phyloP scores from a whole-genome alignment of 202 grass and related monocot species.

The Hordeum pubiflorum region DNA sequence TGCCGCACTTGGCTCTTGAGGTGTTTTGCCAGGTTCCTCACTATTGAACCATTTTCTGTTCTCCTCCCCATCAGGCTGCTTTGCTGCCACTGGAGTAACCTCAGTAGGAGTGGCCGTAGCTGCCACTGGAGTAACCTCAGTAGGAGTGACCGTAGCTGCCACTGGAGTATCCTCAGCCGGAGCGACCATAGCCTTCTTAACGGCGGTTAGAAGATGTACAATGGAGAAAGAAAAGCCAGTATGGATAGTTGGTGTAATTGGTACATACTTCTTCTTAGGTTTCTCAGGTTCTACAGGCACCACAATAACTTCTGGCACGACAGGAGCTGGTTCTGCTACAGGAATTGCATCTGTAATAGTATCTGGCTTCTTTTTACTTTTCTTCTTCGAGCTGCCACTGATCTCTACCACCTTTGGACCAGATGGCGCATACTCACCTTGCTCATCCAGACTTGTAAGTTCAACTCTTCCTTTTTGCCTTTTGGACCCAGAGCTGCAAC shows the following conservation, averaged over 20 bases:
- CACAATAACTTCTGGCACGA: constrained; percentile 33
- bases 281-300: constrained; percentile 66
- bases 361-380: constrained; percentile 76
- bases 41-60: constrained; percentile 31
- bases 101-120: constrained; percentile 38
- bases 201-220: constrained; percentile 84
- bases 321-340: constrained; percentile 36
- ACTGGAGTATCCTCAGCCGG: constrained; percentile 34
- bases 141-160: constrained; percentile 27
- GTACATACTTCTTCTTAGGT: constrained; percentile 72
- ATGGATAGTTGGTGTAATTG: constrained; percentile 90
- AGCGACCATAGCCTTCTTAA: constrained; percentile 84
- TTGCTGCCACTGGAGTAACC: constrained; percentile 12
- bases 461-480: constrained; percentile 59
- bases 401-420: constrained; percentile 40
- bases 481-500: constrained; percentile 52
- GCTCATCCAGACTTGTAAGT: constrained; percentile 40
- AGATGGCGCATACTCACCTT: constrained; percentile 30
- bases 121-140: constrained; percentile 28
- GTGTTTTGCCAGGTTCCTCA: constrained; percentile 33
- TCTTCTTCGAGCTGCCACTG: constrained; percentile 65
- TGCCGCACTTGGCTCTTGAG: constrained; percentile 38
- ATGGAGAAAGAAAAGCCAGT: constrained; percentile 94
- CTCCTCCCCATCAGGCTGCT: constrained; percentile 49
- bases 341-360: constrained; percentile 18